Conservation (phyloP, 768 basidiomycete species). For the Podaxis sp. region DNA sequence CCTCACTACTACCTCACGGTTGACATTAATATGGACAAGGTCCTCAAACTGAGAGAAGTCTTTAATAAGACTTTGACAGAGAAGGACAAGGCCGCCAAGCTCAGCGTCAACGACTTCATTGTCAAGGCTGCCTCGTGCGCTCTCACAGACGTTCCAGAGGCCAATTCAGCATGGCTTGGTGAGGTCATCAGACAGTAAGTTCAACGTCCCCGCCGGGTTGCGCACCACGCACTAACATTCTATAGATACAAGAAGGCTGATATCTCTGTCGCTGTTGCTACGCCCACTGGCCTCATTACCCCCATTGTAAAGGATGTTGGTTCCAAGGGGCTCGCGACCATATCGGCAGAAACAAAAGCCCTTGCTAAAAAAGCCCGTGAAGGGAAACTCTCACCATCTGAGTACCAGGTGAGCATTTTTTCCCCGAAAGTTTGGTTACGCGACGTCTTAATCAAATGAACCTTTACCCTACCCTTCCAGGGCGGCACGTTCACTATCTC, state of each 20-base stretch:
- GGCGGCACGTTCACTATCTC: slow-evolving; percentile 99
- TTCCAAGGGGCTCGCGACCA: slow-evolving; percentile 86
- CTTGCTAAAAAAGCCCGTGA: slow-evolving; percentile 96
- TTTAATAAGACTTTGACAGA: slow-evolving; percentile 89
- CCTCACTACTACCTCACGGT: slow-evolving; percentile 97
- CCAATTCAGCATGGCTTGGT: slow-evolving; percentile 96
- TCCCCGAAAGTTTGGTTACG: background rate
- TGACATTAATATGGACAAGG: slow-evolving; percentile 95
- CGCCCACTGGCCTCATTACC: slow-evolving; percentile 92
- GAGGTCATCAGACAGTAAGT: slow-evolving; percentile 91
- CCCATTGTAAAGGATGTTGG: slow-evolving; percentile 95
- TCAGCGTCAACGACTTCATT: slow-evolving; percentile 98
- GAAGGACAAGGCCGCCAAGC: slow-evolving; percentile 87
- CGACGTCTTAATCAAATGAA: background rate
- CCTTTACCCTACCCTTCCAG: slow-evolving; percentile 29
- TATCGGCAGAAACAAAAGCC: slow-evolving; percentile 88
- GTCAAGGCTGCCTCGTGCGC: slow-evolving; percentile 93
- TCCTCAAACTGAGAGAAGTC: slow-evolving; percentile 87
- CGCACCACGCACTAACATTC: slow-evolving; percentile 3
- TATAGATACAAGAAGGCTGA: slow-evolving; percentile 92
- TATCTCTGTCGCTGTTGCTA: slow-evolving; percentile 95
- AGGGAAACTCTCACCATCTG: slow-evolving; percentile 89
- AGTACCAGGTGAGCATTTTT: slow-evolving; percentile 75
- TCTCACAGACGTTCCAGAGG: slow-evolving; percentile 92
- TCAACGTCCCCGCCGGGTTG: slow-evolving; percentile 10